Base-by-base conservation (phyloP, 306 rosid genomes). In the Malus sieversii region DNA sequence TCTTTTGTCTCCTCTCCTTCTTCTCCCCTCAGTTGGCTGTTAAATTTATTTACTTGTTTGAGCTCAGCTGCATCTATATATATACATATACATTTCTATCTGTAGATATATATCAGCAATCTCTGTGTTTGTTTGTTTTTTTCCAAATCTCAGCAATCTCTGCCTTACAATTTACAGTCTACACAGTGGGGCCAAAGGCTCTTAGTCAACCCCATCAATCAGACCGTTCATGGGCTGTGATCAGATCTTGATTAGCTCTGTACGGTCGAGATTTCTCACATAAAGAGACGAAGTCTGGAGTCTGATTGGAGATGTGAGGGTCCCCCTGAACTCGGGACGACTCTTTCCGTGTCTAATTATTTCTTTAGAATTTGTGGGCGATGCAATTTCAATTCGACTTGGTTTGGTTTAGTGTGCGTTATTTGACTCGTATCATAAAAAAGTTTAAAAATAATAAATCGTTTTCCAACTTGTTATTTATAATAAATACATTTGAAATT, bases 121-220 rank as follows among this genome's bases (percentile, higher is more conserved):
- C 38, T 5, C 38, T 33, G 8, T 33, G 38, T 33, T 1, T 1
- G 38, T 33, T 33, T 33, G 38, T 33, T 6, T 5, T 33, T 33
- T 33, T 33, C 38, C 38, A 33, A 33, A 16, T 16, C 30, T 6
- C 79, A 79, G 89, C 83, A 70, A 67, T 68, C 42, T 23, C 38
- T 33, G 78, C 32, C 23, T 60, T 13, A 0, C 65, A 16, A 16
- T 16, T 16, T 51, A 4, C 40, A 5, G 55, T 51, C 3, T 1
- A 48, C 55, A 51, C 20, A 18, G 20, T 51, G 55, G 79, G 79
- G 82, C 29, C 83, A 78, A 59, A 7, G 10, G 25, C 45, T 65
- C 0, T 5, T 30, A 78, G 97, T 87, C 92, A 87, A 87, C 86
- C 76, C 78, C 33, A 10, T 32, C 82, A 77, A 85, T 81, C 79